Base-by-base conservation (phyloP, 768 basidiomycete species). In the Trametes cinnabarina region DNA sequence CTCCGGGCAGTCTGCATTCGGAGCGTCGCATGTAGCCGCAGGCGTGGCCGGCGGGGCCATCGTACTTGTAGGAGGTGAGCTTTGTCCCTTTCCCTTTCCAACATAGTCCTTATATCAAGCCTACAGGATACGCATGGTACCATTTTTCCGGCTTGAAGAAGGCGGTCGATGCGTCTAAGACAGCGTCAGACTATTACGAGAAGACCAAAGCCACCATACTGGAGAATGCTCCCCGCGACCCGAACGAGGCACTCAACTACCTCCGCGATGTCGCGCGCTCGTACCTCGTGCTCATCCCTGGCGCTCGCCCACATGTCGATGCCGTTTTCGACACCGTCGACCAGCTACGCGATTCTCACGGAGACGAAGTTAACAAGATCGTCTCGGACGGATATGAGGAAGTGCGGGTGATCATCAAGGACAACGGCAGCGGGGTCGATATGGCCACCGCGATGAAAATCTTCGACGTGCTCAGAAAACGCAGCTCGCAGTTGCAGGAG, bases 241-340 rank as follows among this genome's bases (percentile, higher is more conserved):
- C 73, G 12, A 68, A 64, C 63, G 71, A 71, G 49, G 70, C 73
- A 6, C 65, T 79, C 23, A 51, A 62, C n/a, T 68, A 68, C 63
- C 73, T 81, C 20, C 76, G 79, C 53, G 54, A 63, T 35, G 70
- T 74, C 34, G 73, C 73, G 25, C 79, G 77, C 63, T 68, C 75
- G 11, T 79, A 79, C 63, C 68, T 74, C 26, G 69, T 68, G 30
- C 57, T 72, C 47, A 61, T 80, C 30, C 79, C 79, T 1, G 74
- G 74, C 2, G 71, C 76, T 0, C 69, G 68, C 2, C 47, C 69
- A 5, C 55, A 75, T 40, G 70, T 81, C 53, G 78, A 81, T 68
- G 64, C 58, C 43, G 74, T 70, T 0, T 81, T 82, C 61, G 77
- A 80, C 62, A 65, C 66, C n/a, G 60, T 79, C 39, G 76, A 76